Conservation (phyloP, 2,329 filamentous ascomycete species). For the Lecanicillium sp. region DNA sequence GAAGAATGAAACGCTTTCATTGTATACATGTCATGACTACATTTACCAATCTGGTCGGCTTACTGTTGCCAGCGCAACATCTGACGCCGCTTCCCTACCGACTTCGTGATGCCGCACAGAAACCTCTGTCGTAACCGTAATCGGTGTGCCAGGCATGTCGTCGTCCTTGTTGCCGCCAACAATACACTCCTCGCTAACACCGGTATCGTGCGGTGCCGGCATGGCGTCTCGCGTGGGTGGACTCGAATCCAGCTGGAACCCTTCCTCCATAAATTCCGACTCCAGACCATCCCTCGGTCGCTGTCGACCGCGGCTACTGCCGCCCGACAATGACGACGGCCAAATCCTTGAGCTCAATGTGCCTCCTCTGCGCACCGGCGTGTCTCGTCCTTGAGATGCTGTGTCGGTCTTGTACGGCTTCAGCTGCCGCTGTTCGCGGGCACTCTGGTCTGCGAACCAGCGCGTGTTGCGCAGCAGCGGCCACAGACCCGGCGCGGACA, state of each 20-base stretch:
- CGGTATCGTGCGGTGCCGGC: too few species aligned
- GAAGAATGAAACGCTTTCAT: background rate
- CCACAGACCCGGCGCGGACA: slow-evolving; percentile 7
- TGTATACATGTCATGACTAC: background rate
- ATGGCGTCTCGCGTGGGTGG: background rate
- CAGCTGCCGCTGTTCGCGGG: background rate
- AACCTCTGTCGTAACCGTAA: slow-evolving; percentile 1
- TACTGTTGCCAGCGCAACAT: background rate
- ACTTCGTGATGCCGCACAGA: background rate
- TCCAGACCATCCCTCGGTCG: background rate
- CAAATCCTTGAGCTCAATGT: background rate
- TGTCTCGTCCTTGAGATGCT: too few species aligned
- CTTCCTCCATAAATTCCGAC: background rate
- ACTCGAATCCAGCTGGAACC: background rate
- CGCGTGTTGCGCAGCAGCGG: slow-evolving; percentile 4
- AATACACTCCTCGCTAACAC: background rate
- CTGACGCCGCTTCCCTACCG: background rate
- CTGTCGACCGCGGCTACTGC: background rate
- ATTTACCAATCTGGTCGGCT: background rate
- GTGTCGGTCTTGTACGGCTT: background rate
- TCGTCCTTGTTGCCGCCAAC: background rate
- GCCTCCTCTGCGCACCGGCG: too few species aligned
- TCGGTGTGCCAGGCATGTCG: background rate
- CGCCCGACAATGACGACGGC: background rate
- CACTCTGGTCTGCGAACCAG: too few species aligned